Evolutionary conservation across 2,329 filamentous ascomycete species (phyloP).

Genomic region (Chaetomium sp.): DNA sequence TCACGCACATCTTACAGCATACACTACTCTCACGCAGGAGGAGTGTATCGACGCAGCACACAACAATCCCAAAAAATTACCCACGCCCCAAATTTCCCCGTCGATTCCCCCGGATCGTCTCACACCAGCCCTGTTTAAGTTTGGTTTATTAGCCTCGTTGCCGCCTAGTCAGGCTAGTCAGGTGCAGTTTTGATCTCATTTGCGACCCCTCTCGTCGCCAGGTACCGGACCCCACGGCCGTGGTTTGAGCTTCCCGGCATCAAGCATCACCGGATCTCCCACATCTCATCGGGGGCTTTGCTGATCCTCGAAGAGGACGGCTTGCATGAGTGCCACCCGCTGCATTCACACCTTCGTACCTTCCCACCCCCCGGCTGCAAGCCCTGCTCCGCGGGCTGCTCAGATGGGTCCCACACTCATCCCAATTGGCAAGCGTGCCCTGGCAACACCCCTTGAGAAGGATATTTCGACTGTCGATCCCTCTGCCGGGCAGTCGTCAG

Average conservation of each 20-base stretch:
- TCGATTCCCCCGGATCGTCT: slow-evolving; percentile 24
- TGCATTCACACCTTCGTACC: slow-evolving; percentile 12
- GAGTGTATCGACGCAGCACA: too few relatives aligned
- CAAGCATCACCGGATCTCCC: slow-evolving; percentile 22
- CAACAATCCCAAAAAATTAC: background rate
- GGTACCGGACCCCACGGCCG: slow-evolving; percentile 14
- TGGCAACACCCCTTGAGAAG: slow-evolving; percentile 34
- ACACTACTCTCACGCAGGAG: too few relatives aligned
- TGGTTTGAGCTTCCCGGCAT: slow-evolving; percentile 10
- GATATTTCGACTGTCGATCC: slow-evolving; percentile 50
- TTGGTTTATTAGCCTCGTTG: slow-evolving; percentile 4
- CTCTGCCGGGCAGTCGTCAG: slow-evolving; percentile 46
- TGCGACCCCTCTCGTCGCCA: slow-evolving; percentile 2
- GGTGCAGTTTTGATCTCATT: slow-evolving; percentile 16
- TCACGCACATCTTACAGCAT: too few relatives aligned
- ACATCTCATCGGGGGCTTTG: slow-evolving; percentile 9
- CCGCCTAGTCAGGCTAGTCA: slow-evolving; percentile 7
- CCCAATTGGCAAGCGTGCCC: slow-evolving; percentile 22
- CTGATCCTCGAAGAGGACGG: slow-evolving; percentile 1
- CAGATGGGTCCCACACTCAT: slow-evolving; percentile 8
- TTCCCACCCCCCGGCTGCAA: slow-evolving; percentile 8
- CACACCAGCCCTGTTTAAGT: slow-evolving; percentile 14
- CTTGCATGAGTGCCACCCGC: slow-evolving; percentile 4
- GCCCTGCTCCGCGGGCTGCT: slow-evolving; percentile 15
- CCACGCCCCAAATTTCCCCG: slow-evolving; percentile 22